These are phyloP conservation scores for Rhizopus stolonifer DNA, from an alignment of 371 early-diverging fungal species.

Conservation along the genomic window DNA sequence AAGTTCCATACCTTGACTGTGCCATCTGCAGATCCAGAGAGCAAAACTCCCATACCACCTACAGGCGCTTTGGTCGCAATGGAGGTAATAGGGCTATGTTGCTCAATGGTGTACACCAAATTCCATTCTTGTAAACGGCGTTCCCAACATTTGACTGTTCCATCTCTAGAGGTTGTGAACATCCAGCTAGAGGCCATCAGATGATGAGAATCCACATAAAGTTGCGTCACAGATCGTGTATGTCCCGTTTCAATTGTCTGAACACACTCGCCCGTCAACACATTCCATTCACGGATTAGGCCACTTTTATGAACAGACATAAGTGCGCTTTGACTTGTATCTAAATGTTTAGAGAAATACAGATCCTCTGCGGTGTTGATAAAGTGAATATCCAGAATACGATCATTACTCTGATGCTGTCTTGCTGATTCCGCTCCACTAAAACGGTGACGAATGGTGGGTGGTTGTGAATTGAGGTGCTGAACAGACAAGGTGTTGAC, in stretches of 20 bases:
- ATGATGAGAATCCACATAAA: slow-evolving; percentile 22
- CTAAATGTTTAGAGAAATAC: background rate
- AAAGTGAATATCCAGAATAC: slow-evolving; percentile 17
- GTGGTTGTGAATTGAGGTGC: background rate
- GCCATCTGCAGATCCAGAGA: slow-evolving; percentile 83
- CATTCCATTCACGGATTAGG: slow-evolving; percentile 30
- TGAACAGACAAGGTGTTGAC: slow-evolving; percentile 21
- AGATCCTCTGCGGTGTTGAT: slow-evolving; percentile 5
- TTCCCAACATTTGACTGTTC: slow-evolving; percentile 45
- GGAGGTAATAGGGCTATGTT: slow-evolving; percentile 21
- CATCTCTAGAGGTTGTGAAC: slow-evolving; percentile 34
- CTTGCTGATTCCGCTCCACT: no score
- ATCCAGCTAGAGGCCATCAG: slow-evolving; percentile 22
- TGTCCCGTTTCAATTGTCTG: slow-evolving; percentile 24
- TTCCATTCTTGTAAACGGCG: slow-evolving; percentile 19
- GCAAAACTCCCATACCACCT: slow-evolving; percentile 42
- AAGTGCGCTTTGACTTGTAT: slow-evolving; percentile 20
- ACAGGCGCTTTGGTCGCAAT: slow-evolving; percentile 30
- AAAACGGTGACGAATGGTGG: slow-evolving; percentile 1
- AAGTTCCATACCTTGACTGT: slow-evolving; percentile 90
- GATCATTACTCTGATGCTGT: slow-evolving; percentile 9
- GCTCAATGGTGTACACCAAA: slow-evolving; percentile 24
- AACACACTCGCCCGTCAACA: slow-evolving; percentile 31
- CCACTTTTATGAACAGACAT: slow-evolving; percentile 30
- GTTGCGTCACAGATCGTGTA: slow-evolving; percentile 19